Percentiles rank a stretch among this genome's conserved stretches.
Evolutionary conservation across 345 rosid species (phyloP).

Genomic region (Euphorbia tirucalli): DNA sequence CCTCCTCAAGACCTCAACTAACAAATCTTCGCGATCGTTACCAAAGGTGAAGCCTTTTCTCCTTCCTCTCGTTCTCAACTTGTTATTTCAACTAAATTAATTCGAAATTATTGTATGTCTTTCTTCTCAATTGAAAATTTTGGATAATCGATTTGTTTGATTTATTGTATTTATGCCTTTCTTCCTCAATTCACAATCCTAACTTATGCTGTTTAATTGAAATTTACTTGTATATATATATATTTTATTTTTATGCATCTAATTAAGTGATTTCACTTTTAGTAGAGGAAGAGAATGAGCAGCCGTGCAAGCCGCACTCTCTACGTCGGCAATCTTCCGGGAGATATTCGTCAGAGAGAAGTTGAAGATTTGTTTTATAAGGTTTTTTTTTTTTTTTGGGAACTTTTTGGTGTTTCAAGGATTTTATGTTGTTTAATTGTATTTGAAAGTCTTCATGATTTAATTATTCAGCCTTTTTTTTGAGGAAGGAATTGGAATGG

Average conservation of each 20-base stretch:
- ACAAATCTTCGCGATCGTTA: background rate
- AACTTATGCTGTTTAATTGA: background rate
- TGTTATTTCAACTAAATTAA: background rate
- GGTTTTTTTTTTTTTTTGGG: constrained; percentile 31
- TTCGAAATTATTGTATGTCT: too few species aligned
- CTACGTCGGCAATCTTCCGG: constrained; percentile 97
- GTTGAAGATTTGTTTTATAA: constrained; percentile 97
- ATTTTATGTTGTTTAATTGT: background rate
- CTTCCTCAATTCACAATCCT: background rate
- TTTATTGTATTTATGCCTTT: background rate
- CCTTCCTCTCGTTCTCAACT: background rate
- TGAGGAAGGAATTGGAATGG: background rate
- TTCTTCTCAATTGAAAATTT: background rate
- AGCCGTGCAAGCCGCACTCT: constrained; percentile 85
- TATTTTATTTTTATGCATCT: background rate
- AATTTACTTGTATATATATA: background rate
- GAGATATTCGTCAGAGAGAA: constrained; percentile 91
- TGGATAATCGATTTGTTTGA: background rate
- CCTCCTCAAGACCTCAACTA: background rate
- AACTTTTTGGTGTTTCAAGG: background rate
- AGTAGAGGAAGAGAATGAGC: constrained; percentile 24
- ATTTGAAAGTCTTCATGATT: background rate
- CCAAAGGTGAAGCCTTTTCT: background rate
- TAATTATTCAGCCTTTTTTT: background rate
- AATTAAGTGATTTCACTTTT: background rate